Percentiles rank a stretch among this genome's conserved stretches.
These are phyloP conservation scores for Nicotiana knightiana DNA, from an alignment of 257 asterid genomes.

Conservation along the genomic window DNA sequence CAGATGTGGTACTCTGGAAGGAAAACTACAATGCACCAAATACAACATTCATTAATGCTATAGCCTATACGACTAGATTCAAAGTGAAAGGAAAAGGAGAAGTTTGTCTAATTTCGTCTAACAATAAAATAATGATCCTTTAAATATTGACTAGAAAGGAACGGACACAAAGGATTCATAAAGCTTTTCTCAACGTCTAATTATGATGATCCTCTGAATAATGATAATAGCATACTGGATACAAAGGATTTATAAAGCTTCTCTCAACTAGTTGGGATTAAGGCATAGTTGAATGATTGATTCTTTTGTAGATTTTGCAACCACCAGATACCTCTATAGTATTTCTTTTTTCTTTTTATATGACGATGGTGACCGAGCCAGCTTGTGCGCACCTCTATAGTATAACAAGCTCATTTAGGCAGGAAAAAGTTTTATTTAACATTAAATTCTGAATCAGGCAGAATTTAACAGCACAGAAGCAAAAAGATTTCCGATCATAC, in stretches of 20 bases:
- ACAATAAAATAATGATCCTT: not conserved
- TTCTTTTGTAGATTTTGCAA: not conserved
- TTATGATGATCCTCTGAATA: not conserved
- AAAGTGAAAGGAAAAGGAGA: not conserved
- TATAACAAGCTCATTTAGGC: constrained; percentile 1
- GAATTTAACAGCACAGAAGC: not conserved
- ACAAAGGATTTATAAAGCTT: not conserved
- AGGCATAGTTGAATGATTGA: not conserved
- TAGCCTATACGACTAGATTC: not conserved
- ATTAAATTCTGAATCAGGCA: not conserved
- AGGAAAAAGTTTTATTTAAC: not conserved
- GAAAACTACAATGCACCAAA: not conserved
- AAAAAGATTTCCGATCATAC: not conserved
- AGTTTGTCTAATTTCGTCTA: not conserved
- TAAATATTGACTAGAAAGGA: not conserved
- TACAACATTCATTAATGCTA: not conserved
- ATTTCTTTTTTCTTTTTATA: not conserved
- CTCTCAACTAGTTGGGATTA: not conserved
- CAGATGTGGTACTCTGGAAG: not conserved
- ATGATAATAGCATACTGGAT: not conserved
- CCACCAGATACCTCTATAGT: not conserved
- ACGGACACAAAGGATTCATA: constrained; percentile 1
- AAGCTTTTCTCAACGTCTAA: not conserved
- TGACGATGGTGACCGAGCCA: no score
- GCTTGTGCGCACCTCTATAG: not conserved